Evolutionary conservation across 2,329 filamentous ascomycete genomes (phyloP), one percentile per base, ranked within the genome.

Genomic region (Penicillium sp.): DNA sequence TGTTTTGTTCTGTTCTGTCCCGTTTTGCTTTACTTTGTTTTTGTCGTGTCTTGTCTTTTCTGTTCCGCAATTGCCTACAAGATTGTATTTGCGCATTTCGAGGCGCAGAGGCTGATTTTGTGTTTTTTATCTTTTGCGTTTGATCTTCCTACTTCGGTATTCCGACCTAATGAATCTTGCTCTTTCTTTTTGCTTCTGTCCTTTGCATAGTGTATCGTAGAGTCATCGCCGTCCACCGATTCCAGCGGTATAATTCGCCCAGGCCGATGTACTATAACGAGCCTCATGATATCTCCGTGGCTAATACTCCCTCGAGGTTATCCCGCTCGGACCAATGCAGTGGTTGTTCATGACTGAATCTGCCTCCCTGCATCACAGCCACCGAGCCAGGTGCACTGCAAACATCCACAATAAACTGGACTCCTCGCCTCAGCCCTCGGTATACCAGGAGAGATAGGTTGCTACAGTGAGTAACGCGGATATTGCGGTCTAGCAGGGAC

Each of bases 381-480:
- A 51, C 81, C 78, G 25, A 71, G 79, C 62, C 70, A 82, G 0
- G 78, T 77, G 0, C 78, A 79, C 18, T 85, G 82, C 55, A 85
- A 50, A 60, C 81, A 85, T 0, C 82, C 82, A 59, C 76, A 86
- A 57, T 82, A 84, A 50, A 78, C 70, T 0, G 78, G 71, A 28
- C 76, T 81, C 1, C 75, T 83, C 2, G 76, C 77, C 56, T 86
- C n/a, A n/a, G n/a, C n/a, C 82, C 0, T 82, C 82, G 0, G 82
- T 80, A 46, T 83, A 86, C 67, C 75, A 84, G 7, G 78, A 71
- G 43, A 83, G 68, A 4, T 72, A 65, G 2, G 73, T 70, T 0
- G 80, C 75, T 0, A 84, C 74, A 0, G 83, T 86, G 2, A 72
- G 80, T 43, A 87, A 84, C n/a, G 29, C 86, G 65, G 43, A 86